These are phyloP conservation scores for Plasmopara halstedii DNA, from an alignment of 352 stramenopile species.

Conservation along the genomic window DNA sequence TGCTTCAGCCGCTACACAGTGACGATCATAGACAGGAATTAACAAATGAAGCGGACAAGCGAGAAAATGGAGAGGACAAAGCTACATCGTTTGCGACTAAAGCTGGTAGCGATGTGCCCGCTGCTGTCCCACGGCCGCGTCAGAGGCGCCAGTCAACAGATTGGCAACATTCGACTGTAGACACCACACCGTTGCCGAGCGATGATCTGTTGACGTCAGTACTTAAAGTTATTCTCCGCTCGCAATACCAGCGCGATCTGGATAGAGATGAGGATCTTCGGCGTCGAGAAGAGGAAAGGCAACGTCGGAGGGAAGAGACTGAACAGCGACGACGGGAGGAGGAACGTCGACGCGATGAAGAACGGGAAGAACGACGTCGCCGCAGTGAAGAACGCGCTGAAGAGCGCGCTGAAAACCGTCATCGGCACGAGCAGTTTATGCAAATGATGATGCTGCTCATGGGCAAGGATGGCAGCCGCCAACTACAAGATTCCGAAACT, in stretches of 20 bases:
- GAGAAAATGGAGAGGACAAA: slow-evolving; percentile 14
- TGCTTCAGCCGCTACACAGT: slow-evolving; percentile 11
- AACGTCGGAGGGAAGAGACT: slow-evolving; percentile 17
- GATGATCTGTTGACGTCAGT: slow-evolving; percentile 29
- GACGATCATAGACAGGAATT: slow-evolving; percentile 17
- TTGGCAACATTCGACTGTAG: slow-evolving; percentile 16
- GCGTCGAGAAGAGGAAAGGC: slow-evolving; percentile 21
- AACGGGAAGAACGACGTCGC: slow-evolving; percentile 24
- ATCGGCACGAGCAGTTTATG: slow-evolving; percentile 33
- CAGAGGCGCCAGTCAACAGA: slow-evolving; percentile 6
- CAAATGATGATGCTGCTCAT: slow-evolving; percentile 32
- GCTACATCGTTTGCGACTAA: slow-evolving; percentile 1
- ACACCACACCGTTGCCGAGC: slow-evolving; percentile 12
- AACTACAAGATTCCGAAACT: slow-evolving; percentile 13
- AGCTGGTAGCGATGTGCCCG: background rate
- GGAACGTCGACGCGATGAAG: slow-evolving; percentile 27
- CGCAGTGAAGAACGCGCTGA: slow-evolving; percentile 23
- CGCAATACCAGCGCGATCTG: slow-evolving; percentile 30
- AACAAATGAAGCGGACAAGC: slow-evolving; percentile 19
- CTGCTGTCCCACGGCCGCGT: slow-evolving; percentile 2
- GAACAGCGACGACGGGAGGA: slow-evolving; percentile 26
- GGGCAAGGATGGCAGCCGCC: slow-evolving; percentile 11
- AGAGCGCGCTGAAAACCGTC: slow-evolving; percentile 26
- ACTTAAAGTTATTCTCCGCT: slow-evolving; percentile 26
- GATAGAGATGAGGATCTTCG: slow-evolving; percentile 25